Evolutionary conservation across 2,329 filamentous ascomycete genomes (phyloP), one percentile per base, ranked within the genome.

Genomic region (Orbilia blumenaviensis): DNA sequence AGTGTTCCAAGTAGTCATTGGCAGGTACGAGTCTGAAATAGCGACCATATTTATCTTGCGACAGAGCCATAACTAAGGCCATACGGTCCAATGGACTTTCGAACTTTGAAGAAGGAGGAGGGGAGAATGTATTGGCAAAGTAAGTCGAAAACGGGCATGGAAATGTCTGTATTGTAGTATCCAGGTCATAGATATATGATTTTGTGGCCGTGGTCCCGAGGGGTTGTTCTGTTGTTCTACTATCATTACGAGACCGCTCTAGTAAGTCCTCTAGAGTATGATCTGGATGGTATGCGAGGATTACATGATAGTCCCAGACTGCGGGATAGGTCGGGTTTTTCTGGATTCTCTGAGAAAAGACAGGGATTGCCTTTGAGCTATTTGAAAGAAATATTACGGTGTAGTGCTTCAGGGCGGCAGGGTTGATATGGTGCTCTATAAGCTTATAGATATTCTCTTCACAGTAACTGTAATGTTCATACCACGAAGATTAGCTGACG

Each of bases 361-460:
- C n/a, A 1, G 77, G 77, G 44, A 56, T 54, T 8, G 32, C 66
- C 52, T 77, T 77, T 23, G 61, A 56, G 14, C 61, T 29, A 46
- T 80, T 80, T 18, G 79, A 80, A n/a, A 80, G 78, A 29, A 80
- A 79, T 23, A 79, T 67, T 56, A 79, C 78, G 25, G 66, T 78
- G 21, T 75, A 80, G 46, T 73, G 21, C 21, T 61, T 68, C 12
- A 68, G 46, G 18, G 74, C 71, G 8, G 48, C 44, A 10, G 64
- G 23, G 42, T 68, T 38, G 27, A 79, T 50, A 46, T 79, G 64
- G 23, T 72, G 66, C 23, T 78, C 61, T 25, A 80, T 34, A 27
- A 80, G 66, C 41, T 77, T 77, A 66, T 80, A 79, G 34, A 80
- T 79, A 25, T 80, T 80, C 62, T 80, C 79, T 44, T 80, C 79